Evolutionary conservation across 176 grass and related monocot species (phyloP).

Genomic region (Oryza punctata): DNA sequence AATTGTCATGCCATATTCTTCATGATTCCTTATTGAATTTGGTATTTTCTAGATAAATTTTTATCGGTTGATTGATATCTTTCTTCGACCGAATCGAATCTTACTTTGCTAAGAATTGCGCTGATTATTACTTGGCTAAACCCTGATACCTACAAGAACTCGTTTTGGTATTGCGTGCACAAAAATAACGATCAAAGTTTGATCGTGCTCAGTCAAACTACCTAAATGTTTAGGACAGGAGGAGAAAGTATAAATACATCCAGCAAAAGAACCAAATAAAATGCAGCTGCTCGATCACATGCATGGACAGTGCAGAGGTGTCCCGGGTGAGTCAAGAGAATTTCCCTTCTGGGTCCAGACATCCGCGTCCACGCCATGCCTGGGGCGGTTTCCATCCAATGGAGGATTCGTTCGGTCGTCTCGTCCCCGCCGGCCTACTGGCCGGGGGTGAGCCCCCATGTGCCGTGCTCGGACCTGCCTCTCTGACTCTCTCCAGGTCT

Average conservation of each 20-base stretch:
- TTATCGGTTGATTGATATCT: too few species aligned
- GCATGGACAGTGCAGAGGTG: background rate
- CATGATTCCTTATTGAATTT: too few species aligned
- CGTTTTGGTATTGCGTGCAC: too few species aligned
- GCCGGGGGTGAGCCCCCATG: slow-evolving; percentile 32
- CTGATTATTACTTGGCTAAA: too few species aligned
- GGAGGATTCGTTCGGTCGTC: background rate
- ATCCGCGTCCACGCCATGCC: background rate
- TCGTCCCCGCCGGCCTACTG: background rate
- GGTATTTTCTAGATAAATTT: too few species aligned
- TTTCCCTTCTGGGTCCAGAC: background rate
- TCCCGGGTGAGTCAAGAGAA: background rate
- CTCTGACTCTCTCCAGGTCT: too few species aligned
- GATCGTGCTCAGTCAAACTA: background rate
- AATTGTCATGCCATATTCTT: too few species aligned
- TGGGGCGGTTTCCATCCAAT: background rate
- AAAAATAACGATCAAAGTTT: background rate
- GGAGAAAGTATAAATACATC: too few species aligned
- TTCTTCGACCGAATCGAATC: too few species aligned
- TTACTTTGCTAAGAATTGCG: too few species aligned
- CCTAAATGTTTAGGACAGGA: background rate
- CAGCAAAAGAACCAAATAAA: background rate
- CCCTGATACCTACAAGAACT: too few species aligned
- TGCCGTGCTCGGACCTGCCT: slow-evolving; percentile 26
- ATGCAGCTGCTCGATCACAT: background rate